Evolutionary conservation across 179 eudicot species (phyloP).

Genomic region (Corrigiola litoralis): DNA sequence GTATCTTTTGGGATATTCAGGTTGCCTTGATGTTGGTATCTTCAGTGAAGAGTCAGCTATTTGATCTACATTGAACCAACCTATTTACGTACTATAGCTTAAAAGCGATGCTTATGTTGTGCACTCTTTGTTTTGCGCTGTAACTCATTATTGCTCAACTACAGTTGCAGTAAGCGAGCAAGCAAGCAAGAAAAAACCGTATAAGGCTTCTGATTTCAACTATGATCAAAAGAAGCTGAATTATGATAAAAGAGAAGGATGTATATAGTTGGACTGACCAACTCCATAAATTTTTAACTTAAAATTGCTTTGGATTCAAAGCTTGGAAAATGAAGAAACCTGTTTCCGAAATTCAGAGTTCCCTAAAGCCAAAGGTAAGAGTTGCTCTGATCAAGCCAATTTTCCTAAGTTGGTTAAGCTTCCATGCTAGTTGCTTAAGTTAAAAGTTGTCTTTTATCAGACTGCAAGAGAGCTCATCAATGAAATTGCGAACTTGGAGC

Average conservation of each 20-base stretch:
- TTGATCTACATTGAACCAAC: neutral
- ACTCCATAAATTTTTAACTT: no score
- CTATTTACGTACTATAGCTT: neutral
- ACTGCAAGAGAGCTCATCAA: constrained; percentile 15
- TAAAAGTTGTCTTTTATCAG: constrained; percentile 7
- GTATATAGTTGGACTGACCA: no score
- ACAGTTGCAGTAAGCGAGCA: no score
- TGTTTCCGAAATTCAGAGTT: constrained; percentile 15
- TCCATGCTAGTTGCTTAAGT: neutral
- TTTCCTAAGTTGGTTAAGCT: no score
- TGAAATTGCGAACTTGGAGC: constrained; percentile 27
- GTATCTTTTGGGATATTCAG: constrained; percentile 16
- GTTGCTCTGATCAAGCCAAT: neutral
- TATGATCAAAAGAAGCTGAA: no score
- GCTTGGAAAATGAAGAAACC: constrained; percentile 14
- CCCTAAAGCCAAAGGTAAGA: constrained; percentile 22
- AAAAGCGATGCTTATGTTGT: no score
- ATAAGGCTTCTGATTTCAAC: no score
- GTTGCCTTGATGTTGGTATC: neutral
- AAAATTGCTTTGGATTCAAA: neutral
- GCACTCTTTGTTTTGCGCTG: no score
- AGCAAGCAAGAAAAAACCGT: no score
- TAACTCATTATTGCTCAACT: no score
- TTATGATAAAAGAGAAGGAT: no score
- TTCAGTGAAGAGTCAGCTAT: neutral